Conservation (phyloP, 2,329 filamentous ascomycete species). For the Colletotrichum horii region DNA sequence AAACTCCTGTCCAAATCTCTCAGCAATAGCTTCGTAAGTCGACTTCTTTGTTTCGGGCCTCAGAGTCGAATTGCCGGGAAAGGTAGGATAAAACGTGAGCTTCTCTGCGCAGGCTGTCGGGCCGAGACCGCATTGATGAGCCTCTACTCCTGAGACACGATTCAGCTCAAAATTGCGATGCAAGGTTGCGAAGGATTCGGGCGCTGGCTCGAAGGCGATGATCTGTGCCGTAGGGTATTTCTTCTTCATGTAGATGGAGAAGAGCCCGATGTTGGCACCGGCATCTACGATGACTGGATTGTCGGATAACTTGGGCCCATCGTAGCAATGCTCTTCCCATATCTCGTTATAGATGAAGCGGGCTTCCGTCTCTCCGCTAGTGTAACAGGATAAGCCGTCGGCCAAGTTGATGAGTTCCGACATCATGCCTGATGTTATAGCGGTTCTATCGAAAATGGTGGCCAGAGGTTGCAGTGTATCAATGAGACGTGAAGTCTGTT, state of each 20-base stretch:
- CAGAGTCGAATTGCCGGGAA: constrained; percentile 29
- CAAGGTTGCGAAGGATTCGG: constrained; percentile 20
- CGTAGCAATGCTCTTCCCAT: constrained; percentile 26
- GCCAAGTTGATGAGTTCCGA: neutral
- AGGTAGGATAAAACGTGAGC: constrained; percentile 24
- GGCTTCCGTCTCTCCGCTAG: constrained; percentile 19
- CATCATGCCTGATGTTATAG: neutral
- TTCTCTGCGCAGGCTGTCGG: neutral
- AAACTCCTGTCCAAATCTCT: neutral
- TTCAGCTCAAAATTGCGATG: constrained; percentile 25
- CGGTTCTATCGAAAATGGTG: neutral
- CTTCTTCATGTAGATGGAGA: constrained; percentile 28
- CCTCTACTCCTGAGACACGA: constrained; percentile 3
- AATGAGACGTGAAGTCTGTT: neutral
- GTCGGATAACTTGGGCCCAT: constrained; percentile 11
- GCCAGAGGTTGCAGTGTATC: neutral
- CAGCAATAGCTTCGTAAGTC: constrained; percentile 11
- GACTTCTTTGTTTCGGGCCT: constrained; percentile 20
- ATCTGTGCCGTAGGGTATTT: constrained; percentile 27
- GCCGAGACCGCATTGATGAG: constrained; percentile 19
- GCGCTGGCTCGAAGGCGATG: constrained; percentile 30
- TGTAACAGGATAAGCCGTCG: constrained; percentile 20
- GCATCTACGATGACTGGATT: constrained; percentile 26
- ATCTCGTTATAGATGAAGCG: constrained; percentile 27
- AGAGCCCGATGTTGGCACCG: constrained; percentile 32